A percentile compares a stretch with the other conserved stretches of the same genome.
These are phyloP conservation scores for Dactylellina haptotyla DNA, from an alignment of 2,329 filamentous ascomycete genomes.

Conservation along the genomic window DNA sequence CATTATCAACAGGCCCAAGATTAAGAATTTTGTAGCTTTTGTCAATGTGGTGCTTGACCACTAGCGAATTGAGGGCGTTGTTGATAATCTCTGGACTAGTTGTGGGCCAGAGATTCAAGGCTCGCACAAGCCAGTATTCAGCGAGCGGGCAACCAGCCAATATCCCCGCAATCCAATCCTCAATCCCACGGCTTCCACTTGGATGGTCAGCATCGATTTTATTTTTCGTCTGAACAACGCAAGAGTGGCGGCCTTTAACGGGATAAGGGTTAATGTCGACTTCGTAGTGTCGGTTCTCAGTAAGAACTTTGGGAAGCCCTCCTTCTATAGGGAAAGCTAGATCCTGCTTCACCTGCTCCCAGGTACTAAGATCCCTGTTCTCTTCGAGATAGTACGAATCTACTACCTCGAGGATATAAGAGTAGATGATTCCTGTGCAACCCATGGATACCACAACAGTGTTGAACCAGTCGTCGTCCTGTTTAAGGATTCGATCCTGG, in stretches of 20 bases:
- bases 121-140: background rate
- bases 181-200: background rate
- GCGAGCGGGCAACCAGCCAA: background rate
- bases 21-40: conserved; percentile 20
- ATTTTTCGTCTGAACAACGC: conserved; percentile 10
- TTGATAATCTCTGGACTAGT: conserved; percentile 17
- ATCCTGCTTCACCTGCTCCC: background rate
- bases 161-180: background rate
- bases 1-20: conserved; percentile 5
- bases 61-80: conserved; percentile 14
- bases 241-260: conserved; percentile 2
- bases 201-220: background rate
- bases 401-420: conserved; percentile 14
- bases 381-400: conserved; percentile 3
- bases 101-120: conserved; percentile 7
- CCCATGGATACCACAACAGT: conserved; percentile 16
- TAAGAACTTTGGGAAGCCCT: background rate
- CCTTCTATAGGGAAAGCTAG: background rate
- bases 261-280: conserved; percentile 11
- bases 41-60: background rate
- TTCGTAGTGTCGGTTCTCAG: conserved; percentile 14
- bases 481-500: background rate
- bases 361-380: background rate
- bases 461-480: conserved; percentile 24
- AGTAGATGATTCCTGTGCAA: conserved; percentile 19